phyloP scores from a whole-genome alignment of 1,284 basidiomycete genomes.

The Earliella scabrosa region DNA sequence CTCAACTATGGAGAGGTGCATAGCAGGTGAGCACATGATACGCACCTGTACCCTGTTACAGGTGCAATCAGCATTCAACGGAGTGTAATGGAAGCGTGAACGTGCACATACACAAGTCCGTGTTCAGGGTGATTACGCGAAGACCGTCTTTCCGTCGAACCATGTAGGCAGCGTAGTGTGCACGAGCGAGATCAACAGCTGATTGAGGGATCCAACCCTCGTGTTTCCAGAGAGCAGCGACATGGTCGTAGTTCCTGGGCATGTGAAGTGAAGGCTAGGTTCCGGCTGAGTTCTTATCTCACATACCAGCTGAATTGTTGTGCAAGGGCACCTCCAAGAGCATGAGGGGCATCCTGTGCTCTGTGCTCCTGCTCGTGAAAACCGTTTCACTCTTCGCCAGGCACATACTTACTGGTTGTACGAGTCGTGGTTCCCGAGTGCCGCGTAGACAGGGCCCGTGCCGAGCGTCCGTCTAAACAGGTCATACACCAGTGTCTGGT shows the following conservation, averaged over 20 bases:
- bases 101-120: conserved; percentile 65
- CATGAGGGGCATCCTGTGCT: conserved; percentile 67
- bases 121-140: conserved; percentile 78
- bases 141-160: conserved; percentile 71
- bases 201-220: conserved; percentile 72
- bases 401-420: conserved; percentile 54
- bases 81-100: background rate
- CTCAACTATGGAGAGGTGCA: no score
- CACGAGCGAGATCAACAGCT: conserved; percentile 59
- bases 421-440: conserved; percentile 79
- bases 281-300: no score
- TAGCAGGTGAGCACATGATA: background rate
- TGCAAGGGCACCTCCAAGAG: conserved; percentile 55
- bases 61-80: background rate
- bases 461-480: conserved; percentile 65
- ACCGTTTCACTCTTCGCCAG: background rate
- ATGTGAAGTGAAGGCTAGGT: no score
- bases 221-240: conserved; percentile 69
- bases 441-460: conserved; percentile 71
- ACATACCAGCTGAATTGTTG: conserved; percentile 71
- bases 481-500: conserved; percentile 65
- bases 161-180: conserved; percentile 79
- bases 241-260: conserved; percentile 81
- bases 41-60: conserved; percentile 52
- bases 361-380: conserved; percentile 34